phyloP scores from a whole-genome alignment of 495 filamentous ascomycete species.

The Rostrohypoxylon terebratum region DNA sequence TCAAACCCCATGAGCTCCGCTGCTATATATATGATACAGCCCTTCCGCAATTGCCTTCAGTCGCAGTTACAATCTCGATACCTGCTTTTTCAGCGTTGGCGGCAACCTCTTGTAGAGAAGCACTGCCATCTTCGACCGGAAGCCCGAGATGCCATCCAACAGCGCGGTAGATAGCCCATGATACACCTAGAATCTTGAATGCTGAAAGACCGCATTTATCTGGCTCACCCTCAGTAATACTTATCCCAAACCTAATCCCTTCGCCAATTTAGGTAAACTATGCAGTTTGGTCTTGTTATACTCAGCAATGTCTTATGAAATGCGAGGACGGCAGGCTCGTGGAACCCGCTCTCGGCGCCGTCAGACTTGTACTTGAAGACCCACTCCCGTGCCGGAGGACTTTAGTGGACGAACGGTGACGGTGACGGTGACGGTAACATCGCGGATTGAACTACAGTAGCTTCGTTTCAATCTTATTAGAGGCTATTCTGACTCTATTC shows the following conservation, averaged over 20 bases:
- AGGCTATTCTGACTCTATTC: no score
- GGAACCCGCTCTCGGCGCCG: constrained; percentile 13
- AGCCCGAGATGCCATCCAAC: constrained; percentile 58
- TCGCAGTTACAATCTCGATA: constrained; percentile 63
- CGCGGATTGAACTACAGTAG: not conserved
- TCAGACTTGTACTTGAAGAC: constrained; percentile 25
- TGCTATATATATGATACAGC: constrained; percentile 73
- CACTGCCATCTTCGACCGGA: constrained; percentile 46
- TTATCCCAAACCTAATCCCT: constrained; percentile 63
- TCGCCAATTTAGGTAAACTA: constrained; percentile 61
- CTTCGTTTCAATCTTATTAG: no score
- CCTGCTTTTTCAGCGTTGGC: constrained; percentile 47
- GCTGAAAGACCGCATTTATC: constrained; percentile 69
- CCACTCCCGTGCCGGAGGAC: constrained; percentile 39
- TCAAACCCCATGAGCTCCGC: constrained; percentile 60
- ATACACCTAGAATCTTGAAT: constrained; percentile 81
- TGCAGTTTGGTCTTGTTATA: constrained; percentile 65
- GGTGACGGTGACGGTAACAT: constrained; percentile 29
- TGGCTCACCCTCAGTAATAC: constrained; percentile 69
- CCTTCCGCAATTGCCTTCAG: constrained; percentile 77
- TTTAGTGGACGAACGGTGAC: constrained; percentile 41
- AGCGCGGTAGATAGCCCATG: constrained; percentile 72
- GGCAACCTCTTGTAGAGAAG: constrained; percentile 51
- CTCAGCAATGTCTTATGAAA: constrained; percentile 64
- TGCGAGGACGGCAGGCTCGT: constrained; percentile 27